These are phyloP conservation scores for Cyberlindnera nakhonratchasimensis DNA, from an alignment of 805 yeast species.

Conservation along the genomic window DNA sequence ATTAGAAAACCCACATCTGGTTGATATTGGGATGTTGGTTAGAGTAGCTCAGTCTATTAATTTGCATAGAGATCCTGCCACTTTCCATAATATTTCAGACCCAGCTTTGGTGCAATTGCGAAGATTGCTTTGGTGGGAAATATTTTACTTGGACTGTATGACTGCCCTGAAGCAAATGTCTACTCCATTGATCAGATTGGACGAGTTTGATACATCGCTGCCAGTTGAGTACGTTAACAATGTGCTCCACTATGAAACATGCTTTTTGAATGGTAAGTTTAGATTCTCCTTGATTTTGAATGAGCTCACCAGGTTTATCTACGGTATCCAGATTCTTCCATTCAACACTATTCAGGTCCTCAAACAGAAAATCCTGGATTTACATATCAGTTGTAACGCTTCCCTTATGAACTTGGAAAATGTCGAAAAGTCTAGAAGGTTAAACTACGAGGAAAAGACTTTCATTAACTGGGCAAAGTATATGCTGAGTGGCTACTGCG, in stretches of 20 bases:
- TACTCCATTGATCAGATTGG: slow-evolving; percentile 49
- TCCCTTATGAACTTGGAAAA: slow-evolving; percentile 42
- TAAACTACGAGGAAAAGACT: slow-evolving; percentile 36
- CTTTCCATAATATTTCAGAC: slow-evolving; percentile 46
- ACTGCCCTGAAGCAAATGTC: slow-evolving; percentile 53
- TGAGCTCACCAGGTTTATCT: slow-evolving; percentile 48
- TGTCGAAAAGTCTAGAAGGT: slow-evolving; percentile 33
- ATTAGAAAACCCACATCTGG: slow-evolving; percentile 52
- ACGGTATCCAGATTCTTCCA: slow-evolving; percentile 45
- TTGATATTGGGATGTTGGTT: slow-evolving; percentile 53
- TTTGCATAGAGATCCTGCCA: slow-evolving; percentile 58
- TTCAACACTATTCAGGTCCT: slow-evolving; percentile 39
- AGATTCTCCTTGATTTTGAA: slow-evolving; percentile 49
- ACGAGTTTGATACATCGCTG: slow-evolving; percentile 54
- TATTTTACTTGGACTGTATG: slow-evolving; percentile 54
- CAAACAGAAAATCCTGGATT: slow-evolving; percentile 46
- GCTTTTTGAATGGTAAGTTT: slow-evolving; percentile 52
- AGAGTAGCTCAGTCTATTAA: slow-evolving; percentile 54
- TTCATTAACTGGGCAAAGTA: slow-evolving; percentile 45
- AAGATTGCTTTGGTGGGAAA: slow-evolving; percentile 66
- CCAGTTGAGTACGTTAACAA: slow-evolving; percentile 44
- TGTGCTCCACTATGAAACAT: slow-evolving; percentile 40
- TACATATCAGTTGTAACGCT: slow-evolving; percentile 47
- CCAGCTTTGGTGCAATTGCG: slow-evolving; percentile 47
- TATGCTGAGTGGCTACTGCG: slow-evolving; percentile 51